These are phyloP conservation scores for Liquidambar formosana DNA, from an alignment of 164 flowering plant species.

Conservation along the genomic window DNA sequence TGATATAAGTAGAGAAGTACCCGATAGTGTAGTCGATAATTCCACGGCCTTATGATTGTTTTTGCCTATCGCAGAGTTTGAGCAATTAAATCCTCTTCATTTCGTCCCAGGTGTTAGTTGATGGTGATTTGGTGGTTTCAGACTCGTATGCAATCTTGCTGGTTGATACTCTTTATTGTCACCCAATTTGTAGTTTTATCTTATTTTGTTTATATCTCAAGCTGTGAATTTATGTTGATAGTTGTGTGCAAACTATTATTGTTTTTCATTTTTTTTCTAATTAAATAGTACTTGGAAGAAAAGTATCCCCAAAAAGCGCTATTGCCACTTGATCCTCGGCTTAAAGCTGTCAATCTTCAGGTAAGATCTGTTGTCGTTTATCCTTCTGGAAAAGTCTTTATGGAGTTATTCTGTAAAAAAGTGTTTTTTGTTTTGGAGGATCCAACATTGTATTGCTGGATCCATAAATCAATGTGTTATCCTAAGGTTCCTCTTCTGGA, in stretches of 20 bases:
- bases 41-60: neutral
- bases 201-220: neutral
- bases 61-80: slow-evolving; percentile 48
- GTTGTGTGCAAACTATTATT: neutral
- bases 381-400: neutral
- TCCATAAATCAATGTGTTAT: neutral
- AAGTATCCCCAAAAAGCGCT: slow-evolving; percentile 50
- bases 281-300: slow-evolving; percentile 60
- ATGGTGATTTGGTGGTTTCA: slow-evolving; percentile 57
- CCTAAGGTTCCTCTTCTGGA: neutral
- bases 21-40: neutral
- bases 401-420: neutral
- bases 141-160: slow-evolving; percentile 68
- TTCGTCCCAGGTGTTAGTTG: slow-evolving; percentile 62
- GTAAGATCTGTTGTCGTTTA: slow-evolving; percentile 19
- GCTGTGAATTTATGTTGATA: neutral
- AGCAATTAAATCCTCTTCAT: slow-evolving; percentile 55
- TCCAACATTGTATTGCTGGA: neutral
- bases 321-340: slow-evolving; percentile 46
- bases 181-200: neutral
- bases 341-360: slow-evolving; percentile 54
- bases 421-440: neutral
- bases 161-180: slow-evolving; percentile 34
- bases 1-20: neutral
- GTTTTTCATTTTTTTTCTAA: neutral